Evolutionary conservation across 176 grass and related monocot species (phyloP), one percentile per base, ranked within the genome.

Genomic region (Cymbopogon citratus): DNA sequence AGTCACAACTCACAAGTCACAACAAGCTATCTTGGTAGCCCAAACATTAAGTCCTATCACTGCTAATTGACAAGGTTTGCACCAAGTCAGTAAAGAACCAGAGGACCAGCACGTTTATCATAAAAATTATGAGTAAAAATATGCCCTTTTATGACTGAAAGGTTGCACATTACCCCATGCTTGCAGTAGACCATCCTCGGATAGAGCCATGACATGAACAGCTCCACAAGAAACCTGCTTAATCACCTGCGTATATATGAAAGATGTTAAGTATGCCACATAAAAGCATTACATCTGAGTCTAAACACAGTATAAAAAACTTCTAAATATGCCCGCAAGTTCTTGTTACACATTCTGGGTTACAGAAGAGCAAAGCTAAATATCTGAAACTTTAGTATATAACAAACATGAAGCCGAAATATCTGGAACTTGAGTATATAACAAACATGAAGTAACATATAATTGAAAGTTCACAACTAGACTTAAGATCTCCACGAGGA

Each of bases 121-220:
- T 40, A 63, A 69, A 35, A 56, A 15, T 41, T 24, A 71, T 10
- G 14, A 43, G 63, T 73, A 66, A 41, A 85, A 82, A 85, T 1
- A 31, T 19, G 63, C 38, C 38, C 18, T 9, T 63, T 63, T 23
- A 77, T 56, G 34, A 77, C 11, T 65, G 41, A n/a, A 57, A 85
- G 23, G 5, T 74, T 69, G 31, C 43, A 83, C 71, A 76, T 80
- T 98, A 98, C 95, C 95, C 95, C 95, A 95, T 87, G 90, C 84
- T 93, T 98, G 95, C 59, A 98, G 90, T 25, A 91, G 73, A 76
- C 95, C 92, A 84, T 95, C 87, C 76, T 95, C 90, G 36, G 95
- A 98, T 57, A 98, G 76, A 77, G 88, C 90, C 68, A 95, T 68
- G 3, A 98, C 95, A 87, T 95, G 95, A 82, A 77, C 90, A 77